A percentile compares a stretch with the other conserved stretches of the same genome.
These are phyloP conservation scores for Aspergillus pseudoviridinutans DNA, from an alignment of 2,329 filamentous ascomycete genomes.

Conservation along the genomic window DNA sequence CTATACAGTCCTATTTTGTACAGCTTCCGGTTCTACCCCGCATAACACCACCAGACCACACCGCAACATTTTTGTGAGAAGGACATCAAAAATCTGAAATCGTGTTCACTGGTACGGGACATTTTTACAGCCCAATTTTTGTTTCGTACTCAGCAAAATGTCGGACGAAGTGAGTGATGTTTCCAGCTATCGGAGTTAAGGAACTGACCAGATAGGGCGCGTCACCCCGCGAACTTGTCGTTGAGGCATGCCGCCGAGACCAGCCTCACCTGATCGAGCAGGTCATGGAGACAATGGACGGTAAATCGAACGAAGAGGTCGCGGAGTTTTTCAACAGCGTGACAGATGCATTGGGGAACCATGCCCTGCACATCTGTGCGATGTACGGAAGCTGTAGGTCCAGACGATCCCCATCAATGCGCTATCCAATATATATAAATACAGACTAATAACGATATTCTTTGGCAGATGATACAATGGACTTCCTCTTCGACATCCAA, in stretches of 20 bases:
- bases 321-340: conserved; percentile 80
- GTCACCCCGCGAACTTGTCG: conserved; percentile 75
- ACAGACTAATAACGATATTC: neutral
- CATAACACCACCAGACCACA: neutral
- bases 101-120: neutral
- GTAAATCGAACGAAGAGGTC: conserved; percentile 58
- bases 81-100: conserved; percentile 13
- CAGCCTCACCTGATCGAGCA: conserved; percentile 81
- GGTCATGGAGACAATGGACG: conserved; percentile 60
- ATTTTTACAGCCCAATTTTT: neutral
- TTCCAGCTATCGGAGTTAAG: neutral
- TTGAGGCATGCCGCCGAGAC: conserved; percentile 91
- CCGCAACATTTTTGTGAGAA: neutral
- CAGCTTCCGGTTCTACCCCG: neutral
- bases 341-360: conserved; percentile 79
- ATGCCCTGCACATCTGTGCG: conserved; percentile 86
- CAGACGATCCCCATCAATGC: neutral
- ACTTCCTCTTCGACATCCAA: conserved; percentile 45
- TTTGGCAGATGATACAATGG: conserved; percentile 43
- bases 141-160: conserved; percentile 26
- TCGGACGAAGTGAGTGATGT: conserved; percentile 39
- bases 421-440: neutral
- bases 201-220: conserved; percentile 61
- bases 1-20: neutral
- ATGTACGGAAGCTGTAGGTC: conserved; percentile 75